These are phyloP conservation scores for Hysterangium stoloniferum DNA, from an alignment of 768 basidiomycete species.

Conservation along the genomic window DNA sequence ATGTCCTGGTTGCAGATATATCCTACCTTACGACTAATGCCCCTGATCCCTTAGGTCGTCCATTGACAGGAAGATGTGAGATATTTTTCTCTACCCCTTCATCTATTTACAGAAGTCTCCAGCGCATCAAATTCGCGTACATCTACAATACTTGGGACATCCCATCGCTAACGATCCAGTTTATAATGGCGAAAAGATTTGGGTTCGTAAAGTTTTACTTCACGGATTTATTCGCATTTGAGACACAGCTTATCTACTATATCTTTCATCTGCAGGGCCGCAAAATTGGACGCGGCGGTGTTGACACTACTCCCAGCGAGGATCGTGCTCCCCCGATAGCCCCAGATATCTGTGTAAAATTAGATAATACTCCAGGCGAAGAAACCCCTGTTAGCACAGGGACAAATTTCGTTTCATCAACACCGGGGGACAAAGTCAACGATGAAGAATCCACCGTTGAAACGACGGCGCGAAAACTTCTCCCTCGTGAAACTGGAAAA, in stretches of 20 bases:
- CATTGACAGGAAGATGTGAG: conserved; percentile 89
- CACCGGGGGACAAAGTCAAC: not conserved
- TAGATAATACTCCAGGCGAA: conserved; percentile 37
- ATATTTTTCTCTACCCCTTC: conserved; percentile 13
- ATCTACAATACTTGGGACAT: conserved; percentile 88
- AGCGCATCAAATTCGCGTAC: conserved; percentile 98
- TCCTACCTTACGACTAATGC: conserved; percentile 4
- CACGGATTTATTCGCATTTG: too few relatives aligned
- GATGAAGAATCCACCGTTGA: not conserved
- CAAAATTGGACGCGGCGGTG: conserved; percentile 68
- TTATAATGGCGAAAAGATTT: conserved; percentile 74
- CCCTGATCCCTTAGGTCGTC: conserved; percentile 47
- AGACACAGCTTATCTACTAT: not conserved
- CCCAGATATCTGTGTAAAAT: conserved; percentile 31
- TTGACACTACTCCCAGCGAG: conserved; percentile 65
- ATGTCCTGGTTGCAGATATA: not conserved
- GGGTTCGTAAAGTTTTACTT: conserved; percentile 40
- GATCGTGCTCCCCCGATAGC: conserved; percentile 58
- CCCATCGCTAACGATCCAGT: conserved; percentile 95
- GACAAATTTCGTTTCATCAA: not conserved
- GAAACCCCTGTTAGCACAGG: not conserved
- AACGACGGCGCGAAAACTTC: conserved; percentile 31
- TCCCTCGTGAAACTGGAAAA: conserved; percentile 79
- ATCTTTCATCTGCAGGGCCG: conserved; percentile 41
- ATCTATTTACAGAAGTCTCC: conserved; percentile 3